Base-by-base conservation (phyloP, 371 early-diverging fungal species). In the Syncephalastrum contaminatum region DNA sequence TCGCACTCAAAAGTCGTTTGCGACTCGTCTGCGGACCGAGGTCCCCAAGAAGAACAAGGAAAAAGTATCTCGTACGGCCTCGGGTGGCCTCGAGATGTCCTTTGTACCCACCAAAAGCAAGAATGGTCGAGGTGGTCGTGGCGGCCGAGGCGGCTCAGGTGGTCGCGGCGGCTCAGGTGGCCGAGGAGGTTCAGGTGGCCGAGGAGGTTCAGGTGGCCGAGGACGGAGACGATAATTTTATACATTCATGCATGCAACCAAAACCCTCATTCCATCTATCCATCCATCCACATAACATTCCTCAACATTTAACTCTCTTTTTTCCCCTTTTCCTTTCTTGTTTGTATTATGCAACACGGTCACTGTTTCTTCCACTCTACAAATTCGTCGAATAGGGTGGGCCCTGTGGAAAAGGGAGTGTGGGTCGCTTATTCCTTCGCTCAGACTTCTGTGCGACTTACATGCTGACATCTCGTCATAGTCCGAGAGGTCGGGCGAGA, bases 391-490 rank as follows among this genome's bases (percentile, higher is more conserved):
- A 87, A 67, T 22, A 87, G 74, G 21, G 83, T 82, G 10, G 87
- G 87, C 87, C 84, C 87, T 82, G 49, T 14, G n/a, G n/a, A n/a
- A n/a, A n/a, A n/a, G n/a, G n/a, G n/a, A n/a, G 36, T 25, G 25
- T 40, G 44, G 14, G 21, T 45, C 8, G 4, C 25, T n/a, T 47
- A 8, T 21, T 21, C 18, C 16, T 47, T 19, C 20, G 13, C 8
- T 53, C 18, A 2, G 40, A 43, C 21, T 27, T 30, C 5, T 53
- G 8, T 40, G 46, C 42, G 40, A 64, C 80, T 71, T 77, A 88
- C 89, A 89, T 49, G 89, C 89, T 39, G 84, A 83, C 43, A 59
- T 79, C 53, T 84, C 85, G 46, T 89, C 89, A 58, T 89, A 86
- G 30, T 74, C 72, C 4, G 73, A 62, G 13, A 87, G 56, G 54